Evolutionary conservation across 129 eudicot genomes (phyloP).

Genomic region (Tanacetum coccineum): DNA sequence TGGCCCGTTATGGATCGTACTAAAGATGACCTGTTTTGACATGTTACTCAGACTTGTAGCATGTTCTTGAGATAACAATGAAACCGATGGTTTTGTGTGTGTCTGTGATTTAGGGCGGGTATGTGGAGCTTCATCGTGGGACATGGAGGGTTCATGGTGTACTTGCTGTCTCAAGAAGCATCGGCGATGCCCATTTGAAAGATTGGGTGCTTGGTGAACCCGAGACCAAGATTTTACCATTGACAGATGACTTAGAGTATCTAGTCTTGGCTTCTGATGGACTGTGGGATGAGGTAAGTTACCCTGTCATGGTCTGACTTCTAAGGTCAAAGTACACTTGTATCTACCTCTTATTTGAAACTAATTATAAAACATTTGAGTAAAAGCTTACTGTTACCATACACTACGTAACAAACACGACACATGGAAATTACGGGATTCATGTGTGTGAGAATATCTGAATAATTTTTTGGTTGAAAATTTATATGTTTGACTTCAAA

Average conservation of each 20-base stretch:
- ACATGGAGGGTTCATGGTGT: slow-evolving; percentile 91
- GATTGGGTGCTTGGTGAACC: slow-evolving; percentile 90
- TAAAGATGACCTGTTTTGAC: neutral
- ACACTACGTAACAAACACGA: neutral
- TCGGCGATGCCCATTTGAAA: slow-evolving; percentile 89
- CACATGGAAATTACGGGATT: neutral
- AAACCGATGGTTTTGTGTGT: slow-evolving; percentile 2
- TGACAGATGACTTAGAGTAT: slow-evolving; percentile 67
- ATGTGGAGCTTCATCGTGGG: slow-evolving; percentile 75
- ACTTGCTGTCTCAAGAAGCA: slow-evolving; percentile 90
- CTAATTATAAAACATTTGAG: neutral
- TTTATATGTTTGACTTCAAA: neutral
- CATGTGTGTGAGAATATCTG: neutral
- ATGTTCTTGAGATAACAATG: neutral
- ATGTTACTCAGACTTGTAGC: neutral
- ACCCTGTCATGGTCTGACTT: neutral
- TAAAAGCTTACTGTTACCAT: neutral
- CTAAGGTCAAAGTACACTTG: neutral
- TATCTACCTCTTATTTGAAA: neutral
- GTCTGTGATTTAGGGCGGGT: slow-evolving; percentile 66
- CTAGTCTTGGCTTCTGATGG: slow-evolving; percentile 92
- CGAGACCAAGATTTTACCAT: slow-evolving; percentile 44
- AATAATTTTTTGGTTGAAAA: neutral
- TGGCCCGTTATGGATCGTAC: neutral
- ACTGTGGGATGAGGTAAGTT: slow-evolving; percentile 85